phyloP scores from a whole-genome alignment of 768 basidiomycete genomes.

The Hericium erinaceus region DNA sequence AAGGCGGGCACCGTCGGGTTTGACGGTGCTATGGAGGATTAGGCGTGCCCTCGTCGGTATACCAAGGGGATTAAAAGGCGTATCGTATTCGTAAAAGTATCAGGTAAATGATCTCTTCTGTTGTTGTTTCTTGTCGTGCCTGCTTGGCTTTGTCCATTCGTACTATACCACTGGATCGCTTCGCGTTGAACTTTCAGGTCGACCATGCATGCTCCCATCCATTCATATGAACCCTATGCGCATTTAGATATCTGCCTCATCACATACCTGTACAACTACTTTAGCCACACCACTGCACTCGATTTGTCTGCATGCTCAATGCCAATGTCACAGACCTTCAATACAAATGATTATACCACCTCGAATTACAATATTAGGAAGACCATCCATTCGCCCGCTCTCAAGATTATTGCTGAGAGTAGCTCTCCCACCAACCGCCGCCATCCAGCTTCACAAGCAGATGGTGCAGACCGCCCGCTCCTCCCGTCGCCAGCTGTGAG shows the following conservation, averaged over 20 bases:
- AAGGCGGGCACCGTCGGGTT: conserved; percentile 20
- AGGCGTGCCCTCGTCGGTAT: conserved; percentile 2
- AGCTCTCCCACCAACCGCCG: neutral
- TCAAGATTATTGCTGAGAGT: neutral
- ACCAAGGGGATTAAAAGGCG: no score
- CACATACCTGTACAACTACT: neutral
- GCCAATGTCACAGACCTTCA: conserved; percentile 6
- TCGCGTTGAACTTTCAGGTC: conserved; percentile 4
- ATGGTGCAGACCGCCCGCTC: conserved; percentile 10
- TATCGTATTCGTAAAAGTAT: neutral
- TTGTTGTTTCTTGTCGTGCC: neutral
- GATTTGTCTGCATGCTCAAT: conserved; percentile 7
- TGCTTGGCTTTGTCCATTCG: neutral
- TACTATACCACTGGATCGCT: neutral
- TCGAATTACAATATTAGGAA: no score
- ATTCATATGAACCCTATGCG: conserved; percentile 11
- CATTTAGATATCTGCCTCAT: conserved; percentile 11
- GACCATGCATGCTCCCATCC: neutral
- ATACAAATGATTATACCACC: neutral
- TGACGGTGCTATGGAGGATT: conserved; percentile 38
- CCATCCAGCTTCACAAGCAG: conserved; percentile 13
- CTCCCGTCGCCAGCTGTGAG: conserved; percentile 7
- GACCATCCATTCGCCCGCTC: no score
- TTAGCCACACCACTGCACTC: conserved; percentile 5
- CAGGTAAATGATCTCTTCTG: neutral